Evolutionary conservation across 768 basidiomycete genomes (phyloP), one percentile per base, ranked within the genome.

Genomic region (Mycena filopes): DNA sequence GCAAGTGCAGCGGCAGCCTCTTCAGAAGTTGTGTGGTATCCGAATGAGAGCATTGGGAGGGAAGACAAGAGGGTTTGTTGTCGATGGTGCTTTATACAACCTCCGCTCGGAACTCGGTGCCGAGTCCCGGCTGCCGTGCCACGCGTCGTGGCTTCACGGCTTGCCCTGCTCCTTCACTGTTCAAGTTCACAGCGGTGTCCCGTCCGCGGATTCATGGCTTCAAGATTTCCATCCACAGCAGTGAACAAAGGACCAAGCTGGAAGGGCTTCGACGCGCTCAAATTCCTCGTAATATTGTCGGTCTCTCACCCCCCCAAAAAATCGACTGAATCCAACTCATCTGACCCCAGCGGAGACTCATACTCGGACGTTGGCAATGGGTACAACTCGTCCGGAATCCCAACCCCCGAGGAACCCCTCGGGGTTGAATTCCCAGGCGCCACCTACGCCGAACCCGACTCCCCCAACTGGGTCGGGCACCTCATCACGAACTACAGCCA

Each of bases 401-500:
- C 63, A 20, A 59, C 43, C 2, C 10, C 40, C 40, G 63, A 59
- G 16, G 10, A 59, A 23, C 63, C 63, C 3, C 45, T 65, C 1
- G 63, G 63, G 6, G 38, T 65, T 9, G 42, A 53, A 16, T 65
- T 65, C 45, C 63, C 63, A 21, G 63, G 63, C 5, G 11, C 29
- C 21, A 65, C 57, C 18, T 65, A 46, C 45, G 57, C 51, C 13
- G 63, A 65, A 26, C 31, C n/a, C 1, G 41, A 20, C 31, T 33
- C 54, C 28, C 60, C 51, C 16, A 54, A 59, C 26, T 64, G 63
- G 63, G 63, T 64, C 31, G 63, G 63, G n/a, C 63, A 57, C 31
- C 55, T 64, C 41, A 53, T 64, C 55, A 75, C 69, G 11, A 71
- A 67, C 21, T 61, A 65, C 48, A 21, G 26, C 2, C 66, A n/a